These are phyloP conservation scores for Fraxinus anomala DNA, from an alignment of 257 asterid genomes.

Conservation along the genomic window DNA sequence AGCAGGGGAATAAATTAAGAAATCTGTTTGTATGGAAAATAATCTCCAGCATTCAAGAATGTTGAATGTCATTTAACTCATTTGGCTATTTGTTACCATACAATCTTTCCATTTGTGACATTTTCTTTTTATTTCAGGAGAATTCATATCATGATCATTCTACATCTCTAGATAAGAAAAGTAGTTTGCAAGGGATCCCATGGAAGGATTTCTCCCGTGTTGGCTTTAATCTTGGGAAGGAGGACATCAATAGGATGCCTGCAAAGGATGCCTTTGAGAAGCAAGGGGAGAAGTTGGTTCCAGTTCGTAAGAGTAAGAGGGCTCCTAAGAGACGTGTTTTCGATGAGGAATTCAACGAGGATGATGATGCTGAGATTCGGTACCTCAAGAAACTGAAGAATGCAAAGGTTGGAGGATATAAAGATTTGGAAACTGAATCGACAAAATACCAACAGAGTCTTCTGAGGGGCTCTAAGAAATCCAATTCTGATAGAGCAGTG, in stretches of 20 bases:
- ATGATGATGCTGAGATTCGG: conserved; percentile 87
- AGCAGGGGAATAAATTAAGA: conserved; percentile 16
- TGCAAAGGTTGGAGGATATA: conserved; percentile 50
- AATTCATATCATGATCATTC: conserved; percentile 50
- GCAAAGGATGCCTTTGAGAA: conserved; percentile 46
- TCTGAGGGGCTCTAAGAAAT: conserved; percentile 45
- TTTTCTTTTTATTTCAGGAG: conserved; percentile 53
- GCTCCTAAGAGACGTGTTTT: conserved; percentile 72
- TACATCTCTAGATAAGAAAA: conserved; percentile 51
- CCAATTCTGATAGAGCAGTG: conserved; percentile 46
- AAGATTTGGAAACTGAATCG: conserved; percentile 55
- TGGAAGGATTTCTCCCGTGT: conserved; percentile 64
- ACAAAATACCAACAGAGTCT: conserved; percentile 43
- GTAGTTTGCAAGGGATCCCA: conserved; percentile 55
- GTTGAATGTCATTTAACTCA: conserved; percentile 25
- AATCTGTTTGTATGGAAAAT: conserved; percentile 26
- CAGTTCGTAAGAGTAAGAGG: conserved; percentile 88
- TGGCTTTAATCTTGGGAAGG: conserved; percentile 51
- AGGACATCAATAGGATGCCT: conserved; percentile 49
- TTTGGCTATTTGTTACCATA: conserved; percentile 24
- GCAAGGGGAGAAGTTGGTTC: conserved; percentile 62
- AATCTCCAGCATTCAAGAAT: conserved; percentile 41
- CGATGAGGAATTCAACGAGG: conserved; percentile 77
- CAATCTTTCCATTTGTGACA: conserved; percentile 22
- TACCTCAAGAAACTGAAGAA: conserved; percentile 83